Base-by-base conservation (phyloP, 371 early-diverging fungal species). In the Batkoa obscura region DNA sequence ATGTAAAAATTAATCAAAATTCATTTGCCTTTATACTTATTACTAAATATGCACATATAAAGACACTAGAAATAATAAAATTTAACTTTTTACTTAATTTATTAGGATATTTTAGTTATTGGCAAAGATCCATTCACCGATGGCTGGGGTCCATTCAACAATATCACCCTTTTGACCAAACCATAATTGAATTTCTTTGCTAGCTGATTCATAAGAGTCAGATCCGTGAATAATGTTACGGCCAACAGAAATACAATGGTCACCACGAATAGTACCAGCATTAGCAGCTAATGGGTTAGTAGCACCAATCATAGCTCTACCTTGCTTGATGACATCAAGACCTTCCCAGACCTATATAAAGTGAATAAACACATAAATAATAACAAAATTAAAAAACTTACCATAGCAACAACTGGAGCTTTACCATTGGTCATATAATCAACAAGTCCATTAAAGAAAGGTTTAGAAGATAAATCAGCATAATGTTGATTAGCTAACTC, bases 261-360 rank as follows among this genome's bases (percentile, higher is more conserved):
- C 99, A 66, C 97, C 99, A 73, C 99, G 90, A 80, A 99, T 99
- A 73, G 98, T 94, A 65, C 99, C 99, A 59, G 96, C 88, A 59
- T 76, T 79, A 60, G 92, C 88, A 66, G 83, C 84, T 66, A 90
- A 73, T 65, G 88, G 88, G 84, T 87, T 84, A 74, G 88, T 88
- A 70, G 79, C 90, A 65, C 99, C 99, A 61, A 99, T 83, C 74
- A 99, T 78, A 61, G 76, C 76, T 70, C 99, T 90, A 61, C 95
- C 97, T 65, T 84, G 81, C 78, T 86, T 86, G 75, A 99, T 96
- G 60, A 80, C 98, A 59, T 85, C 83, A 80, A 94, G 91, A 62
- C 99, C 99, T 66, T 75, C 74, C 87, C 92, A 98, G 65, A 99
- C 47, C 47, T 47, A 47, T 23, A 23, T 47, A 17, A 13, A 13